phyloP scores from a whole-genome alignment of 2,329 filamentous ascomycete species.

The Podosphaera leucotricha region DNA sequence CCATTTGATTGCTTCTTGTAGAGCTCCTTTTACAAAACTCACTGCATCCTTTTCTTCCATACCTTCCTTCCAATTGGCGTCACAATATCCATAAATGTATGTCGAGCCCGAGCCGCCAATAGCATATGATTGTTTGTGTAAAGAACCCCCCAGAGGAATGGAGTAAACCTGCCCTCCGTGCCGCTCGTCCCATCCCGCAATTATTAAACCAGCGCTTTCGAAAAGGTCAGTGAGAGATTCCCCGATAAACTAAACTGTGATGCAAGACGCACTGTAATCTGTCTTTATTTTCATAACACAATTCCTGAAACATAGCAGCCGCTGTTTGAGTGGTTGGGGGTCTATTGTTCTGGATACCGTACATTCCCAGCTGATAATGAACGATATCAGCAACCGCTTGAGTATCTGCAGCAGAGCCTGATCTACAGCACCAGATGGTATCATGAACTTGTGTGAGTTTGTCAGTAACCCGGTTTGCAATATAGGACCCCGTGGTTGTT shows the following conservation, averaged over 20 bases:
- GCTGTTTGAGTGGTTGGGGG: slow-evolving; percentile 85
- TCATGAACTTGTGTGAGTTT: slow-evolving; percentile 97
- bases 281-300: slow-evolving; percentile 97
- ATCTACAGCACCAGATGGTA: slow-evolving; percentile 98
- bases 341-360: slow-evolving; percentile 73
- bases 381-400: slow-evolving; percentile 97
- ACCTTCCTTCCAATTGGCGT: slow-evolving; percentile 81
- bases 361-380: slow-evolving; percentile 84
- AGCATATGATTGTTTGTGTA: slow-evolving; percentile 91
- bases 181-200: slow-evolving; percentile 89
- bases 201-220: slow-evolving; percentile 75
- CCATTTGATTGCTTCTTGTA: slow-evolving; percentile 96
- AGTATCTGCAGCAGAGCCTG: slow-evolving; percentile 89
- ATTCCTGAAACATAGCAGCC: slow-evolving; percentile 87
- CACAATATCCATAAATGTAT: slow-evolving; percentile 98
- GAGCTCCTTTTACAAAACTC: slow-evolving; percentile 71
- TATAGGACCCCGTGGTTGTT: slow-evolving; percentile 94
- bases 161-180: slow-evolving; percentile 95
- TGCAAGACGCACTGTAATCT: slow-evolving; percentile 44
- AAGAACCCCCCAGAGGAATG: slow-evolving; percentile 82
- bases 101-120: slow-evolving; percentile 95
- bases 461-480: slow-evolving; percentile 96
- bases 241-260: background rate
- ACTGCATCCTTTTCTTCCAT: slow-evolving; percentile 89
- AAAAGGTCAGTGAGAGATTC: slow-evolving; percentile 6